Evolutionary conservation across 306 rosid genomes (phyloP), one percentile per base, ranked within the genome.

Genomic region (Hylodesmum podocarpum): DNA sequence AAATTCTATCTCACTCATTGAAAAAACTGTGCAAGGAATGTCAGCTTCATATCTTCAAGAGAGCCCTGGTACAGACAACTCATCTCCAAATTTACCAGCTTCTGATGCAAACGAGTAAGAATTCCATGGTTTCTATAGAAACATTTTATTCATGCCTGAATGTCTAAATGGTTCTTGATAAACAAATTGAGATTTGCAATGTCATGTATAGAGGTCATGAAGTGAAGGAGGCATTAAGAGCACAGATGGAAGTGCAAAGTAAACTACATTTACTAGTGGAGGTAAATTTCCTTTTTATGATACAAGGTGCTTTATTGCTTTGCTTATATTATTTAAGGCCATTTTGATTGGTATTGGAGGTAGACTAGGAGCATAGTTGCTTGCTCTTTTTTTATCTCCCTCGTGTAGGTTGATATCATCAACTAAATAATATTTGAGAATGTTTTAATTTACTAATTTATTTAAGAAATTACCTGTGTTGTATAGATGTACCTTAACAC

Each of bases 171-270:
- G 28, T 68, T 76, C 72, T 71, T 80, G 51, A 71, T 82, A 68
- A 29, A 67, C 66, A 27, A 72, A 41, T 39, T 67, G 64, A 59
- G 44, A 70, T 50, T 53, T 54, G 64, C 64, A 12, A 69, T 78
- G 57, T 74, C 49, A 72, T 79, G 50, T 58, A 34, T 81, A 94
- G 98, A 85, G 98, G 98, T 72, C 91, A 86, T 75, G 98, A 94
- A 85, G 94, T 94, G 84, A 94, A 94, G 80, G 98, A 94, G 88
- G 98, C 97, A 33, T 78, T 94, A 75, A 80, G 97, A 80, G 91
- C 88, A 71, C 98, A 94, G 44, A 94, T 94, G 98, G 98, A 94
- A 84, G 97, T 94, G 73, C 95, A 94, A 76, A 94, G 98, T 54
- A 94, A 90, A 80, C 86, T 94, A 63, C 98, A 94, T 76, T 86